Base-by-base conservation (phyloP, 257 asterid genomes). In the Solanum bulbocastanum region DNA sequence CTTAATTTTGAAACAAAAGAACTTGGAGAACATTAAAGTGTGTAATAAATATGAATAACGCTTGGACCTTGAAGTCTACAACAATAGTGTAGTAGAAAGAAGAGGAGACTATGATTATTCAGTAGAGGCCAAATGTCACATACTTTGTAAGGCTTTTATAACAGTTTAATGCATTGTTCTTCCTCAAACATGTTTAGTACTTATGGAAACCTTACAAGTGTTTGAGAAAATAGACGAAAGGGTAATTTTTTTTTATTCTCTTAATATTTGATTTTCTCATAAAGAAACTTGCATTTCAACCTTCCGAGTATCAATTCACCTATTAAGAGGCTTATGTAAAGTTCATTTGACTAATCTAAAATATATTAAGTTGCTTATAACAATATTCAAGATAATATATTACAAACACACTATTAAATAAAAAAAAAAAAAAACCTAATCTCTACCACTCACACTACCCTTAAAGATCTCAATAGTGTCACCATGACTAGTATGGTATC, bases 361-460 rank as follows among this genome's bases (percentile, higher is more conserved):
- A 60, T 65, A 65, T 65, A 5, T n/a, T 5, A 65, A 65, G n/a
- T 65, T 23, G 15, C 33, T 65, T 65, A n/a, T 65, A 65, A n/a
- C 8, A 65, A 10, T 65, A 65, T n/a, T 11, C 3, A n/a, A 65
- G 33, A 65, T 23, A 60, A 60, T 60, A 9, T 2, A 23, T 23
- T 60, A n/a, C 27, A 4, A 10, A 10, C 30, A 60, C 69, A 60
- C 25, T 4, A 23, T 23, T 9, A 60, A 23, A 60, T 60, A 22
- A 18, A 18, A 49, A 2, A 0, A 5, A 5, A 10, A 27, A 5
- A 27, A 37, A 3, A 56, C 90, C 90, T 88, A 94, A 2, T 87
- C 86, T 66, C 96, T 94, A 87, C 93, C 93, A 1, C 94, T 90
- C 86, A 94, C 90, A 79, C 91, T 91, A 32, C 96, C 98, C 72